phyloP scores from a whole-genome alignment of 2,329 filamentous ascomycete genomes.

The Parastagonospora nodorum region DNA sequence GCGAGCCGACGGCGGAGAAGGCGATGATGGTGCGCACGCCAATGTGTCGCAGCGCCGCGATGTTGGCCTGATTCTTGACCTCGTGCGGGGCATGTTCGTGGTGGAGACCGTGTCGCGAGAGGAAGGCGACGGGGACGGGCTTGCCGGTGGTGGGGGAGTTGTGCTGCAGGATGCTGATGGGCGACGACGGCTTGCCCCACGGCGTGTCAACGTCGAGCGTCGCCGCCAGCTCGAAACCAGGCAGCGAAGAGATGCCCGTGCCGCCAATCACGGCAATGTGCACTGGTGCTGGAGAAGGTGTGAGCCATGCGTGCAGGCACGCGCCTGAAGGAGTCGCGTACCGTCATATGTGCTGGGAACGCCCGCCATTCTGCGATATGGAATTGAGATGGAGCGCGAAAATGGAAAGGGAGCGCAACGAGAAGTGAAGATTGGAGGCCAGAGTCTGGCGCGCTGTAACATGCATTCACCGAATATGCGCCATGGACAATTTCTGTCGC shows the following conservation, averaged over 20 bases:
- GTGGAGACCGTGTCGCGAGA: conserved; percentile 87
- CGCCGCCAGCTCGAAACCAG: conserved; percentile 84
- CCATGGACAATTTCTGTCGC: conserved; percentile 27
- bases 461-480: conserved; percentile 17
- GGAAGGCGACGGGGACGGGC: conserved; percentile 76
- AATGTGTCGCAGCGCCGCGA: conserved; percentile 90
- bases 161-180: conserved; percentile 88
- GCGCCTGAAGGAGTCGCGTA: conserved; percentile 11
- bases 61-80: conserved; percentile 93
- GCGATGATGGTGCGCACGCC: conserved; percentile 91
- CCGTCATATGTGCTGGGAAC: conserved; percentile 41
- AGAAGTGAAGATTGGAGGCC: background rate
- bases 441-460: conserved; percentile 15
- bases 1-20: conserved; percentile 90
- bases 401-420: background rate
- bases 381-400: conserved; percentile 23
- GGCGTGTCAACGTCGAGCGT: conserved; percentile 78
- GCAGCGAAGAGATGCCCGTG: conserved; percentile 86
- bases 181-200: conserved; percentile 80
- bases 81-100: conserved; percentile 93
- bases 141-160: conserved; percentile 69
- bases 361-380: conserved; percentile 42
- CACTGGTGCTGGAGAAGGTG: conserved; percentile 49
- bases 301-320: conserved; percentile 8
- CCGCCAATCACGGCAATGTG: conserved; percentile 64